A percentile compares a stretch with the other conserved stretches of the same genome.
These are phyloP conservation scores for Neopestalotiopsis sp. DNA, from an alignment of 2,329 filamentous ascomycete genomes.

Conservation along the genomic window DNA sequence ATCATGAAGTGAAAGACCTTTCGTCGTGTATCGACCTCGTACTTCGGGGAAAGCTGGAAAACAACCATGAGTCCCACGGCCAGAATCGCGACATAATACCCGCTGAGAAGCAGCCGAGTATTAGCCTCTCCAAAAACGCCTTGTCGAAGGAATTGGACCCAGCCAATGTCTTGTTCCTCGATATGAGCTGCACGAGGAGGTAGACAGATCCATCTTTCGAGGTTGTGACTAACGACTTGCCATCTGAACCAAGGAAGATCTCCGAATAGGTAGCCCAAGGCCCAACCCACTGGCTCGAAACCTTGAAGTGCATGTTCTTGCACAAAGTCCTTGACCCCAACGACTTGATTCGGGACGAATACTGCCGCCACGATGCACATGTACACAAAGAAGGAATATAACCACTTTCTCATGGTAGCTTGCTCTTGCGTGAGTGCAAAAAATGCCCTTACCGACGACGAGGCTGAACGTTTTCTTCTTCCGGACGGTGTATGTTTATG, in stretches of 20 bases:
- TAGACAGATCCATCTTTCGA: slow-evolving; percentile 78
- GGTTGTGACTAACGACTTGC: slow-evolving; percentile 69
- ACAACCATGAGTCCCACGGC: slow-evolving; percentile 75
- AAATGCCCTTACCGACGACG: slow-evolving; percentile 72
- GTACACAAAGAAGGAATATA: slow-evolving; percentile 84
- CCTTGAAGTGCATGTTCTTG: slow-evolving; percentile 68
- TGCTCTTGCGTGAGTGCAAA: slow-evolving; percentile 81
- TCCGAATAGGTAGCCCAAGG: slow-evolving; percentile 85
- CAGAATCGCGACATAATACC: slow-evolving; percentile 77
- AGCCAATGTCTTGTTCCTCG: slow-evolving; percentile 56
- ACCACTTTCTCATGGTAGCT: slow-evolving; percentile 78
- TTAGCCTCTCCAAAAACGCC: slow-evolving; percentile 75
- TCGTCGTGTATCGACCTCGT: slow-evolving; percentile 92
- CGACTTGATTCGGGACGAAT: slow-evolving; percentile 50
- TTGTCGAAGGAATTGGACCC: slow-evolving; percentile 70
- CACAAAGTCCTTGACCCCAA: slow-evolving; percentile 75
- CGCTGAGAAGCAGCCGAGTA: slow-evolving; percentile 76
- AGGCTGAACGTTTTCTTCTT: slow-evolving; percentile 68
- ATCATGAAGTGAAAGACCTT: slow-evolving; percentile 99
- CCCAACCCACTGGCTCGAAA: slow-evolving; percentile 90
- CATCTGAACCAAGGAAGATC: slow-evolving; percentile 76
- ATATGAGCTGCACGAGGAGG: slow-evolving; percentile 50
- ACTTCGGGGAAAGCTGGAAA: slow-evolving; percentile 74
- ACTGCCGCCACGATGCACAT: slow-evolving; percentile 68
- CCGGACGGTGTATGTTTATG: slow-evolving; percentile 66